Evolutionary conservation across 345 rosid species (phyloP), one percentile per base, ranked within the genome.

Genomic region (Lepidium africanum): DNA sequence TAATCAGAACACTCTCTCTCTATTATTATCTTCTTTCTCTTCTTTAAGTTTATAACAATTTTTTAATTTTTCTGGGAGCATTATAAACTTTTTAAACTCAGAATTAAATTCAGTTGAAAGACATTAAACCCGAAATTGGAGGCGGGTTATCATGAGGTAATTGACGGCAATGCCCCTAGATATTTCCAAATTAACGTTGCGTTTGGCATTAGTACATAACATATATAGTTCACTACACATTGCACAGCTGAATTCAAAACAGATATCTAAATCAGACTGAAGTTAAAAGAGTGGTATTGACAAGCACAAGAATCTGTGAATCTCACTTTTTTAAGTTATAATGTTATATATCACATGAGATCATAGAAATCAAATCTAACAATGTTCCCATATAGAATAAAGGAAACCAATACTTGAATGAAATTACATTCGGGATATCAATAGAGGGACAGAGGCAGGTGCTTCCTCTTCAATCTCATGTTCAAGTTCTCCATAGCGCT

Each of bases 401-500:
- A 2, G 14, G 8, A 23, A 32, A 38, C 1, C 13, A 27, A 39
- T 16, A 9, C 67, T 16, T 13, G 14, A 54, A 9, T 55, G 27
- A 43, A 43, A 25, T 86, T 75, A 95, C 83, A 95, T 67, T 2
- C 97, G 96, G 58, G 96, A 86, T 72, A 91, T 89, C 57, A 89
- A 70, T 40, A 91, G 91, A 0, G 99, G 99, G 70, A 85, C 81
- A 17, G 81, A 83, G 5, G 84, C 72, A 80, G 86, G 91, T 1
- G 85, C 95, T 78, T 85, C 80, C 40, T 79, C 96, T 8, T 88
- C 86, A 57, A 85, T 86, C 82, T 85, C 84, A 74, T 74, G 78
- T 74, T 89, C 96, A 73, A 82, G 19, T 78, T 86, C 93, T 30
- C 96, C 97, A 13, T 83, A 89, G 6, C 96, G 88, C 83, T 91